Base-by-base conservation (phyloP, 345 rosid species). In the Citrus trifoliata region DNA sequence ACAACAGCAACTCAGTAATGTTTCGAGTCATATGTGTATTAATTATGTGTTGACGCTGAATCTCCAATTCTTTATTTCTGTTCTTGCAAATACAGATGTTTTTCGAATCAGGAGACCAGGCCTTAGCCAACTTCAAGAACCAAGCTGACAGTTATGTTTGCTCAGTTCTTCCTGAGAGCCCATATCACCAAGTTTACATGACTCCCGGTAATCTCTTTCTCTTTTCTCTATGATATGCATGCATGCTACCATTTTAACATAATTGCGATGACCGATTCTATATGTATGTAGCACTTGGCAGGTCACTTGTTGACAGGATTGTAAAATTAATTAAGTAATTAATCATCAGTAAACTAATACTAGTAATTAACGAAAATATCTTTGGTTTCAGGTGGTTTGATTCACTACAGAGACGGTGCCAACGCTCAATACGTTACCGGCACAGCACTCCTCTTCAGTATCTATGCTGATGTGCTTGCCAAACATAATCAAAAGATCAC, bases 401-500 rank as follows among this genome's bases (percentile, higher is more conserved):
- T 92, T 83, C 87, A 93, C 83, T 70, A 88, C 80, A 89, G 99
- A 73, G 96, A 93, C 40, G 99, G 99, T 28, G 99, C 98, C 82
- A 93, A 93, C 87, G 79, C 84, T 56, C 98, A 95, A 66, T 89
- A 93, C 51, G 96, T 90, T 10, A 95, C 97, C 0, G 87, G 90
- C 27, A 77, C 96, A 2, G 91, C 97, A 28, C 71, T 89, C 42
- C 78, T 95, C 30, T 87, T 90, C 70, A 81, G 83, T 5, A 80
- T 86, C 33, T 95, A 93, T 76, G 84, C 88, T 25, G 95, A 91
- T 76, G 10, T 85, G 38, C 89, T 95, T 0, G 77, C 82, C 56
- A 2, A 71, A 65, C 63, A 74, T 67, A 88, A 89, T 74, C 87
- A 89, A 82, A 86, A 85, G 61, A 85, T 90, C 60, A 13, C 7